Percentiles rank a stretch among this genome's conserved stretches.
phyloP scores from a whole-genome alignment of 2,329 filamentous ascomycete genomes.

The Cladosporium sp. region DNA sequence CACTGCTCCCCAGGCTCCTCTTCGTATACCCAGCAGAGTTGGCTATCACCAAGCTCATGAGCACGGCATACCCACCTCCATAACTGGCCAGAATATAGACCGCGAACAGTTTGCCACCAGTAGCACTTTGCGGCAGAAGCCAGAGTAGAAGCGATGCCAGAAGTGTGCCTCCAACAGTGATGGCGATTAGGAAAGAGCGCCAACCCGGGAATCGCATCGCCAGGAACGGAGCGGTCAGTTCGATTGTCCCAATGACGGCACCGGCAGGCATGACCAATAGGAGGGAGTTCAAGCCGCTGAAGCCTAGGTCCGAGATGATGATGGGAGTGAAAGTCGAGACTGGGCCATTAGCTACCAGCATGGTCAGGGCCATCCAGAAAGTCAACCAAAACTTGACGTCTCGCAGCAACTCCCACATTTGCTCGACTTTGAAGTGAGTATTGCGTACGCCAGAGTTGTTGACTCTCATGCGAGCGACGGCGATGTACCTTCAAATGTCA shows the following conservation, averaged over 20 bases:
- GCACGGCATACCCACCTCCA: constrained; percentile 46
- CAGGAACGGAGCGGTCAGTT: constrained; percentile 38
- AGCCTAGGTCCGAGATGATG: constrained; percentile 45
- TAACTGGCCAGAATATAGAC: constrained; percentile 46
- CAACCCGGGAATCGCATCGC: constrained; percentile 36
- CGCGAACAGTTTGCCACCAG: constrained; percentile 46
- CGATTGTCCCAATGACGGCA: constrained; percentile 34
- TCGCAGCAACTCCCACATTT: constrained; percentile 35
- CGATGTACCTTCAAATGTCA: constrained; percentile 19
- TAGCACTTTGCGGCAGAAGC: constrained; percentile 38
- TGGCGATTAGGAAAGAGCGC: constrained; percentile 38
- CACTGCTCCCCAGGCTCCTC: constrained; percentile 45
- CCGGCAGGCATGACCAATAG: constrained; percentile 42
- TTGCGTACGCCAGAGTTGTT: constrained; percentile 35
- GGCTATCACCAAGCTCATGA: constrained; percentile 48
- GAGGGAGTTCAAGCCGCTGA: constrained; percentile 40
- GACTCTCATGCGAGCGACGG: constrained; percentile 24
- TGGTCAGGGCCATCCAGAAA: constrained; percentile 38
- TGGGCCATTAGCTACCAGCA: constrained; percentile 42
- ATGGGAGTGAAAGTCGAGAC: constrained; percentile 45
- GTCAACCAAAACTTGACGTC: constrained; percentile 39
- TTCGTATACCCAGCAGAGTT: constrained; percentile 54
- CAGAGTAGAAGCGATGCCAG: constrained; percentile 42
- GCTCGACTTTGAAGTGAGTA: constrained; percentile 42
- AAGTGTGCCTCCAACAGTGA: constrained; percentile 40